phyloP scores from a whole-genome alignment of 176 grass and related monocot genomes.

The Coix lacrymajobi region DNA sequence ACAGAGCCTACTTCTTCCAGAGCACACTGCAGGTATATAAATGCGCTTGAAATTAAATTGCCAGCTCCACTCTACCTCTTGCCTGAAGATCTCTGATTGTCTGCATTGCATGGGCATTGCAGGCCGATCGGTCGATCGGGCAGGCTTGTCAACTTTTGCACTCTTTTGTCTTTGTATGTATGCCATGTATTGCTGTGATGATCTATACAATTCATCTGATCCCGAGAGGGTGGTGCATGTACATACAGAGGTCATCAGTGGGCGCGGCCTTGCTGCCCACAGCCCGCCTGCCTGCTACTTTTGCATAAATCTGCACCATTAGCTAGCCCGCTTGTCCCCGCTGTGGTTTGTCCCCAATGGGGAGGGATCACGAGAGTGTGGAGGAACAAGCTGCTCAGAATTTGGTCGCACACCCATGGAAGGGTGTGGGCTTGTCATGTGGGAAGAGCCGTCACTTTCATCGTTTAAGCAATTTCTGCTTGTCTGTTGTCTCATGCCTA shows the following conservation, averaged over 20 bases:
- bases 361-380: constrained; percentile 52
- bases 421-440: constrained; percentile 33
- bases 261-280: constrained; percentile 18
- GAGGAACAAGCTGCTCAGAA: constrained; percentile 53
- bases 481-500: constrained; percentile 8
- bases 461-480: constrained; percentile 32
- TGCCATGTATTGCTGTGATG: constrained; percentile 28
- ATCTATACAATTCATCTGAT: constrained; percentile 34
- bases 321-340: constrained; percentile 36
- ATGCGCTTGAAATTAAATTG: not conserved
- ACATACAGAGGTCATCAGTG: constrained; percentile 29
- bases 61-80: not conserved
- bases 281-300: constrained; percentile 7
- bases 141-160: not conserved
- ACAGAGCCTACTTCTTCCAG: constrained; percentile 16
- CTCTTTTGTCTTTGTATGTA: constrained; percentile 20
- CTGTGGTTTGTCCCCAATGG: constrained; percentile 25
- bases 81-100: constrained; percentile 6
- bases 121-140: not conserved
- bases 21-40: not conserved
- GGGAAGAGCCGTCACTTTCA: constrained; percentile 41
- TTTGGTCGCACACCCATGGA: constrained; percentile 50
- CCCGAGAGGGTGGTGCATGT: constrained; percentile 22
- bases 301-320: constrained; percentile 27
- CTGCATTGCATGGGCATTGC: not conserved